phyloP scores from a whole-genome alignment of 805 yeast genomes.

The Zygoascus bituminiphila region DNA sequence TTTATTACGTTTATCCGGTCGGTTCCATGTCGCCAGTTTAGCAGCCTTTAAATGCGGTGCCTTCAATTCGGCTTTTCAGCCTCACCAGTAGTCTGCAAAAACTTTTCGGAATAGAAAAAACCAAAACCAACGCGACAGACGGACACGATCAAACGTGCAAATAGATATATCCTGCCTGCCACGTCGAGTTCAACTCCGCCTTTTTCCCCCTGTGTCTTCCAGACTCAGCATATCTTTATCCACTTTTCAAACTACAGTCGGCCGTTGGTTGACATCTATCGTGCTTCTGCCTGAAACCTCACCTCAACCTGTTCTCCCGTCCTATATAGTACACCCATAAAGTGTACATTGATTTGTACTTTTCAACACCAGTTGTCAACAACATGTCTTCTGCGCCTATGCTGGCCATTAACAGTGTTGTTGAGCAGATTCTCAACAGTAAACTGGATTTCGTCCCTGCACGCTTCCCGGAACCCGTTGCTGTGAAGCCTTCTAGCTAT shows the following conservation, averaged over 20 bases:
- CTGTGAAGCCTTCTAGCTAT: conserved; percentile 43
- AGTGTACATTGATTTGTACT: not conserved
- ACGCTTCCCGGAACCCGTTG: conserved; percentile 41
- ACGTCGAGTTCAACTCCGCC: too few species aligned
- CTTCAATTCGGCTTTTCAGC: too few species aligned
- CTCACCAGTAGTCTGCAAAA: too few species aligned
- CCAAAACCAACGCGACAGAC: not conserved
- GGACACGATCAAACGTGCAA: too few species aligned
- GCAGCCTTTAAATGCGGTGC: too few species aligned
- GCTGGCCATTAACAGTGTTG: conserved; percentile 6
- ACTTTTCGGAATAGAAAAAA: not conserved
- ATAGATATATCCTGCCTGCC: too few species aligned
- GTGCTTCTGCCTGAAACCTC: not conserved
- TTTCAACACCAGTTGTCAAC: not conserved
- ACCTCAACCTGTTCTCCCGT: not conserved
- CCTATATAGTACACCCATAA: not conserved
- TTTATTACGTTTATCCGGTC: too few species aligned
- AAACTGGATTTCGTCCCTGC: conserved; percentile 48
- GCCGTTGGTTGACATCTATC: too few species aligned
- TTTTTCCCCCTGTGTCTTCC: too few species aligned
- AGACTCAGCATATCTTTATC: too few species aligned
- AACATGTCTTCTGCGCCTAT: conserved; percentile 3
- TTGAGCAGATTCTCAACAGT: conserved; percentile 14
- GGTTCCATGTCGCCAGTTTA: too few species aligned
- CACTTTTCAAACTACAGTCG: too few species aligned